A percentile compares a stretch with the other conserved stretches of the same genome.
phyloP scores from a whole-genome alignment of 345 rosid genomes.

The Linum lewisii region DNA sequence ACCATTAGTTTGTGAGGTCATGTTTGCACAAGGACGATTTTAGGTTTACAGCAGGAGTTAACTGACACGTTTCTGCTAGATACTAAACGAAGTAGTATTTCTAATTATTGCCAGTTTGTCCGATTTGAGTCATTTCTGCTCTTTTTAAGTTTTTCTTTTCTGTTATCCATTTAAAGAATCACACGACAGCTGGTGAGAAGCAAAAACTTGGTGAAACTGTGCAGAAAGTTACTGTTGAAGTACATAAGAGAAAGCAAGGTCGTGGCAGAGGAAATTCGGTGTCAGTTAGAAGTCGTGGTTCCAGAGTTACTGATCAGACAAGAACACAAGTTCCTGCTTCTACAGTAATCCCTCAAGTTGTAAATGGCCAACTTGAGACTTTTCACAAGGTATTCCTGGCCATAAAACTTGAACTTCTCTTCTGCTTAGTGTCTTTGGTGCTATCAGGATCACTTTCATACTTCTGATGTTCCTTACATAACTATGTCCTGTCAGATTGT shows the following conservation, averaged over 20 bases:
- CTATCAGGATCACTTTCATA: background rate
- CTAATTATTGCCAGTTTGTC: background rate
- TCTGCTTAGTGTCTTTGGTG: background rate
- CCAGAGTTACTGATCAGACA: slow-evolving; percentile 52
- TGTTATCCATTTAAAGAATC: slow-evolving; percentile 14
- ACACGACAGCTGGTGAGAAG: slow-evolving; percentile 51
- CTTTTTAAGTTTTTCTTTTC: background rate
- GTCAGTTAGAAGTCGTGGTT: slow-evolving; percentile 84
- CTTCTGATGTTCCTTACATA: background rate
- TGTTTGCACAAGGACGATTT: background rate
- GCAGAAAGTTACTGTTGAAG: slow-evolving; percentile 52
- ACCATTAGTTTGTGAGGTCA: background rate
- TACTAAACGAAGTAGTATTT: background rate
- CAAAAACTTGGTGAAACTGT: slow-evolving; percentile 41
- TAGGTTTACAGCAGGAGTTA: background rate
- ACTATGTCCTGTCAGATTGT: background rate
- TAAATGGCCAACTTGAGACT: slow-evolving; percentile 60
- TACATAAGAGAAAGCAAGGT: slow-evolving; percentile 60
- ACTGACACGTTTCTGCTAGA: background rate
- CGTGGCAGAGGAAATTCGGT: slow-evolving; percentile 70
- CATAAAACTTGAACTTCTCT: background rate
- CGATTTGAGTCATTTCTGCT: background rate
- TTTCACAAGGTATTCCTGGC: slow-evolving; percentile 45
- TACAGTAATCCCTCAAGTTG: slow-evolving; percentile 25
- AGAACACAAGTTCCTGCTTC: slow-evolving; percentile 43